Conservation (phyloP, 805 yeast species). For the Ogataea salicorniae region DNA sequence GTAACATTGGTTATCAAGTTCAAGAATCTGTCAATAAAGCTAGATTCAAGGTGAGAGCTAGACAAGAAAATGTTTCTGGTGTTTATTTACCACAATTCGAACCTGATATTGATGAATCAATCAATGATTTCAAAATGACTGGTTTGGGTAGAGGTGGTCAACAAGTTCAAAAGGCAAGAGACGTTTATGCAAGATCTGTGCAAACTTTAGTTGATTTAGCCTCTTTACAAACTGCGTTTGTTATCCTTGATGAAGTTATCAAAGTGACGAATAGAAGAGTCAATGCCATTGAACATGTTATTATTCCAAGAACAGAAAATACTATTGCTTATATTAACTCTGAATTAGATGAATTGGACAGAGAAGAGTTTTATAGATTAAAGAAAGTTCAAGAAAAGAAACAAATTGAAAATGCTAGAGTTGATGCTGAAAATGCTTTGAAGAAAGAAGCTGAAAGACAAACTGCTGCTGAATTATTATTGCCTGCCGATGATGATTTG, state of each 20-base stretch:
- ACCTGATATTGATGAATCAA: constrained; percentile 71
- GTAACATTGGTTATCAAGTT: constrained; percentile 90
- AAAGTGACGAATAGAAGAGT: constrained; percentile 98
- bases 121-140: constrained; percentile 92
- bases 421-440: constrained; percentile 48
- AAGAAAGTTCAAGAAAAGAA: constrained; percentile 96
- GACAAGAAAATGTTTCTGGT: constrained; percentile 95
- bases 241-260: constrained; percentile 93
- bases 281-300: constrained; percentile 96
- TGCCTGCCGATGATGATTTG: constrained; percentile 14
- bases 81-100: constrained; percentile 92
- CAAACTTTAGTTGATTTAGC: constrained; percentile 95
- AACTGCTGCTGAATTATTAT: constrained; percentile 14
- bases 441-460: constrained; percentile 23
- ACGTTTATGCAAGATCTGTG: constrained; percentile 92
- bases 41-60: constrained; percentile 83
- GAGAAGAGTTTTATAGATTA: constrained; percentile 95
- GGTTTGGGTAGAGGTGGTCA: constrained; percentile 99
- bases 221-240: constrained; percentile 93
- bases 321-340: constrained; percentile 89
- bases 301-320: constrained; percentile 95
- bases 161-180: constrained; percentile 91
- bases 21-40: constrained; percentile 91
- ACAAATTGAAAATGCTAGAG: constrained; percentile 67
- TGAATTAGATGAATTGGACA: constrained; percentile 93